Evolutionary conservation across 257 asterid species (phyloP).

Genomic region (Mitragyna speciosa): DNA sequence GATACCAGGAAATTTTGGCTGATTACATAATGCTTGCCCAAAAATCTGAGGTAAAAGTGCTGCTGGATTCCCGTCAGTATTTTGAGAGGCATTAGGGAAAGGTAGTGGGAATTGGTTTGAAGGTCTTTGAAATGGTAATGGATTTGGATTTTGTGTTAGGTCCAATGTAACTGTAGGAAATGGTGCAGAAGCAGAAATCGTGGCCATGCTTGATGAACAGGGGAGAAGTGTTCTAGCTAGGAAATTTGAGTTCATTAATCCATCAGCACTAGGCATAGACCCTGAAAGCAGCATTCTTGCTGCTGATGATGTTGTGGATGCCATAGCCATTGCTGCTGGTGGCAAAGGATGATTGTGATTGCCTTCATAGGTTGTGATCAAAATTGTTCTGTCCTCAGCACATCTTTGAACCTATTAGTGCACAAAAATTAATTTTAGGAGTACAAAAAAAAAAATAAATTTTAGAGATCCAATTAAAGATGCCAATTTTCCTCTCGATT

Average conservation of each 20-base stretch:
- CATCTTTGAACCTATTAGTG: slow-evolving; percentile 81
- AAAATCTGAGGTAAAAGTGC: slow-evolving; percentile 67
- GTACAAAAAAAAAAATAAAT: background rate
- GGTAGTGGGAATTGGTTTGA: slow-evolving; percentile 52
- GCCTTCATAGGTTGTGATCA: slow-evolving; percentile 90
- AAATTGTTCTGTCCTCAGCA: slow-evolving; percentile 67
- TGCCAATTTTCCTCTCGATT: too few species aligned
- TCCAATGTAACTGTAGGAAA: slow-evolving; percentile 90
- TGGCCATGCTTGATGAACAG: slow-evolving; percentile 85
- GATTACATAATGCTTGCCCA: slow-evolving; percentile 70
- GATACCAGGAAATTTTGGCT: slow-evolving; percentile 70
- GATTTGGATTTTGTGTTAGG: slow-evolving; percentile 78
- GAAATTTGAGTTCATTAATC: slow-evolving; percentile 71
- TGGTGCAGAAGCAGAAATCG: slow-evolving; percentile 93
- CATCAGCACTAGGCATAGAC: slow-evolving; percentile 86
- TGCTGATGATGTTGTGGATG: slow-evolving; percentile 90
- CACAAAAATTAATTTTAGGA: background rate
- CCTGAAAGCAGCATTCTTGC: slow-evolving; percentile 90
- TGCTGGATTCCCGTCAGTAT: slow-evolving; percentile 33
- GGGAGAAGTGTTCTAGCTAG: slow-evolving; percentile 80
- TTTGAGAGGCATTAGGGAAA: slow-evolving; percentile 45
- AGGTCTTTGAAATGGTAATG: slow-evolving; percentile 35
- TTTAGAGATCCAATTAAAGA: too few species aligned
- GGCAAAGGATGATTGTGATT: slow-evolving; percentile 94
- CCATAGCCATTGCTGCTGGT: slow-evolving; percentile 98